Evolutionary conservation across 805 yeast species (phyloP), one percentile per base, ranked within the genome.

Genomic region (Soucietia sequanensis): DNA sequence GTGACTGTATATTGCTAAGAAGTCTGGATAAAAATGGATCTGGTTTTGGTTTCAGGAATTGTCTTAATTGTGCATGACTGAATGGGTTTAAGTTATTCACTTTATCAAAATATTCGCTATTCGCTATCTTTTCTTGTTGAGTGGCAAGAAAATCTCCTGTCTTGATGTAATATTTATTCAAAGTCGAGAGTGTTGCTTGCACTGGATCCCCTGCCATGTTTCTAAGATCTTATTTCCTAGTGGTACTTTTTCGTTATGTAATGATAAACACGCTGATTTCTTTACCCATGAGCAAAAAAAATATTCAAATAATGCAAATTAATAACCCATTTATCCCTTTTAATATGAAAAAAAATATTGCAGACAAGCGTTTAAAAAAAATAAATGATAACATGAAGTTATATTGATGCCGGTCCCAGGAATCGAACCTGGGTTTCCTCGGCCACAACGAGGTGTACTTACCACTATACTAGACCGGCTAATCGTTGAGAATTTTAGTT

Each of bases 331-430:
- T n/a, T n/a, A n/a, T n/a, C n/a, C n/a, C n/a, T n/a, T n/a, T n/a
- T n/a, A n/a, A n/a, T n/a, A n/a, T n/a, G n/a, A n/a, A n/a, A n/a
- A n/a, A n/a, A n/a, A n/a, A n/a, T n/a, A n/a, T n/a, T n/a, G n/a
- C n/a, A n/a, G n/a, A n/a, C n/a, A n/a, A n/a, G n/a, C n/a, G n/a
- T n/a, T n/a, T n/a, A n/a, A n/a, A n/a, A n/a, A n/a, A n/a, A n/a
- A n/a, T n/a, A n/a, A n/a, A n/a, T n/a, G n/a, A n/a, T n/a, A n/a
- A n/a, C n/a, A n/a, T n/a, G n/a, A n/a, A n/a, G n/a, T n/a, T n/a
- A n/a, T n/a, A n/a, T n/a, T n/a, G n/a, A n/a, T 67, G 73, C 73
- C 69, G 70, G 65, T 59, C 67, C 71, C 72, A 65, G 70, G 72
- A 67, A 65, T 66, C 72, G 72, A 67, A 67, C 71, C 56, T 67